Percentiles rank a stretch among this genome's conserved stretches.
These are phyloP conservation scores for Aspergillus egyptiacus DNA, from an alignment of 495 filamentous ascomycete genomes.

Conservation along the genomic window DNA sequence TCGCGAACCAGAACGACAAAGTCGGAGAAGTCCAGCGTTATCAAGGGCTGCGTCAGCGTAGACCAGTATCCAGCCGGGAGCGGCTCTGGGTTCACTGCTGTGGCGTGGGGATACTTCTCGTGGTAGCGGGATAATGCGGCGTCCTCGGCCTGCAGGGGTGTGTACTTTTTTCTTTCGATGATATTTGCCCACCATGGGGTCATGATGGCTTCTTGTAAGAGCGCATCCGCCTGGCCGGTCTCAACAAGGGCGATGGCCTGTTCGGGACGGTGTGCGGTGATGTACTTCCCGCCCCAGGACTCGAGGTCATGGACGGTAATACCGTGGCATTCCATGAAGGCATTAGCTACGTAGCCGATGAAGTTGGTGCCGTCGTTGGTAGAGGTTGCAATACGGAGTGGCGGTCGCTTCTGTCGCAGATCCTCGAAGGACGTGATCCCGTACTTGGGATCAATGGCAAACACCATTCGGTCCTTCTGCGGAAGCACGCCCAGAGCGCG, in stretches of 20 bases:
- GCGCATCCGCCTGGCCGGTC: constrained; percentile 12
- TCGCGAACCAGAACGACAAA: constrained; percentile 17
- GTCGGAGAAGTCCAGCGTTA: constrained; percentile 19
- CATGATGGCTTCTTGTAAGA: constrained; percentile 21
- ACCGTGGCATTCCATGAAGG: constrained; percentile 4
- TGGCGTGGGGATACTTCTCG: not conserved
- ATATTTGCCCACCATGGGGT: constrained; percentile 19
- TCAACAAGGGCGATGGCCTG: constrained; percentile 9
- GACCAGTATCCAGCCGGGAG: constrained; percentile 12
- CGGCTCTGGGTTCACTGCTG: not conserved
- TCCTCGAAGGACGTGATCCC: constrained; percentile 3
- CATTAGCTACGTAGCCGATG: constrained; percentile 1
- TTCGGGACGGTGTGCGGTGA: constrained; percentile 13
- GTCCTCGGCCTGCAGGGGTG: constrained; percentile 11
- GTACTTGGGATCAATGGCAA: constrained; percentile 1
- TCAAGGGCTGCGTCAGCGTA: constrained; percentile 6
- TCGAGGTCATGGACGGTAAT: not conserved
- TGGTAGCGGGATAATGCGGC: too few relatives aligned
- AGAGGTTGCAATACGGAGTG: constrained; percentile 6
- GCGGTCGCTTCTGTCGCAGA: not conserved
- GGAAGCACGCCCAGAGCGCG: constrained; percentile 6
- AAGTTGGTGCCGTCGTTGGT: constrained; percentile 7
- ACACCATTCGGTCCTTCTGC: constrained; percentile 11
- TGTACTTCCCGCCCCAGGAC: constrained; percentile 13
- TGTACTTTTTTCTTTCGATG: constrained; percentile 8